Percentiles rank a stretch among this genome's conserved stretches.
Conservation (phyloP, 345 rosid genomes). For the Eucalyptus rudis region DNA sequence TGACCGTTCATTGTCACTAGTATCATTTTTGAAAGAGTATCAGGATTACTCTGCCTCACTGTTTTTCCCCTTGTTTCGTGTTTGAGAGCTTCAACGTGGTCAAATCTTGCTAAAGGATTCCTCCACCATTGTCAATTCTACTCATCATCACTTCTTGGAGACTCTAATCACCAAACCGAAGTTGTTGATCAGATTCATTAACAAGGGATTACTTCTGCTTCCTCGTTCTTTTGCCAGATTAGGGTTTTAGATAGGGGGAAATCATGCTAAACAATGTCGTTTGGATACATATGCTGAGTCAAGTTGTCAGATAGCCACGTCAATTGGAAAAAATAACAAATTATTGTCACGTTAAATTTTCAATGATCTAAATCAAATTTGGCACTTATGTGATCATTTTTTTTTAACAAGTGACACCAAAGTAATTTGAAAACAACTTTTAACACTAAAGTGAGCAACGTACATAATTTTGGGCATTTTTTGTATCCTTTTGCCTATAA, state of each 20-base stretch:
- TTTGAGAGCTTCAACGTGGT: not conserved
- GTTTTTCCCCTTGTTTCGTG: not conserved
- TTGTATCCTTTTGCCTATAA: too few relatives aligned
- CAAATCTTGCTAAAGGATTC: not conserved
- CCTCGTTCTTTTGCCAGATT: not conserved
- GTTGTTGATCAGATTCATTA: not conserved
- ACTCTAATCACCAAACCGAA: not conserved
- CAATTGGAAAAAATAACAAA: too few relatives aligned
- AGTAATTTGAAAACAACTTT: too few relatives aligned
- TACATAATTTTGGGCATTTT: rapidly evolving
- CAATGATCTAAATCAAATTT: rapidly evolving
- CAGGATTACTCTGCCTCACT: not conserved
- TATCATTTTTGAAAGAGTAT: not conserved
- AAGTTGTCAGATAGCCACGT: not conserved
- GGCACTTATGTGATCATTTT: rapidly evolving
- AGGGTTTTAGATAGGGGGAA: not conserved
- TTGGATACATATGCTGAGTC: not conserved
- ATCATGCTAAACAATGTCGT: not conserved
- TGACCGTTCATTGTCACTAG: not conserved
- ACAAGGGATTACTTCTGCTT: not conserved
- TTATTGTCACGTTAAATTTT: too few relatives aligned
- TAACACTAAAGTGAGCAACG: rapidly evolving
- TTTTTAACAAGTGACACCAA: too few relatives aligned
- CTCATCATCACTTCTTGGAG: not conserved
- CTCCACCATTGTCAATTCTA: not conserved